These are phyloP conservation scores for Rhizopogon vinicolor DNA, from an alignment of 768 basidiomycete genomes.

Conservation along the genomic window DNA sequence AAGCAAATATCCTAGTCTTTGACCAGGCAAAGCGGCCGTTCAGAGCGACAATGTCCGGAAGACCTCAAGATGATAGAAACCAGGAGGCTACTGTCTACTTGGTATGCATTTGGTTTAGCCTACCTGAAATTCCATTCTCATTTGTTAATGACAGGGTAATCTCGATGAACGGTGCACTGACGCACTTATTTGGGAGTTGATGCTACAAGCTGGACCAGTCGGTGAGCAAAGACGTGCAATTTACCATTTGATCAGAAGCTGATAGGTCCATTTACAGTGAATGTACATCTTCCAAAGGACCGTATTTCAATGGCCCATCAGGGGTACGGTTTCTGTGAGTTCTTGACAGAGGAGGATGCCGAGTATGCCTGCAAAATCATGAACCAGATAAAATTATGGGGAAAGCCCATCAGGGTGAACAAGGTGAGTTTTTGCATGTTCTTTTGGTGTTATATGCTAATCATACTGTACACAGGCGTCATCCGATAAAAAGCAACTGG, in stretches of 20 bases:
- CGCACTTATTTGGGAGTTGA: constrained; percentile 95
- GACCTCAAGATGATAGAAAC: constrained; percentile 84
- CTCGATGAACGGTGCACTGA: constrained; percentile 94
- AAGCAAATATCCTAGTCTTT: background rate
- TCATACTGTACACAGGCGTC: constrained; percentile 60
- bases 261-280: constrained; percentile 47
- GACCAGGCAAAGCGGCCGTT: background rate
- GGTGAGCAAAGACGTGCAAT: constrained; percentile 48
- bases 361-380: constrained; percentile 99
- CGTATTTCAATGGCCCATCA: constrained; percentile 98
- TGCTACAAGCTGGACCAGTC: constrained; percentile 98
- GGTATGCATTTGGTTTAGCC: constrained; percentile 31
- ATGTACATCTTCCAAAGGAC: constrained; percentile 98
- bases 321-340: constrained; percentile 99
- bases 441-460: background rate
- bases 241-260: background rate
- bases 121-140: background rate
- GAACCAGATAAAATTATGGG: constrained; percentile 99
- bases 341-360: constrained; percentile 97
- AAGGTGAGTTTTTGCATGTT: constrained; percentile 57
- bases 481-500: constrained; percentile 96
- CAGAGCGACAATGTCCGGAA: constrained; percentile 16
- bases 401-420: constrained; percentile 98
- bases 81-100: constrained; percentile 90
- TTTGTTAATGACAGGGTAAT: constrained; percentile 64